phyloP scores from a whole-genome alignment of 768 basidiomycete genomes.

The Porpolomopsis calyptriformis region DNA sequence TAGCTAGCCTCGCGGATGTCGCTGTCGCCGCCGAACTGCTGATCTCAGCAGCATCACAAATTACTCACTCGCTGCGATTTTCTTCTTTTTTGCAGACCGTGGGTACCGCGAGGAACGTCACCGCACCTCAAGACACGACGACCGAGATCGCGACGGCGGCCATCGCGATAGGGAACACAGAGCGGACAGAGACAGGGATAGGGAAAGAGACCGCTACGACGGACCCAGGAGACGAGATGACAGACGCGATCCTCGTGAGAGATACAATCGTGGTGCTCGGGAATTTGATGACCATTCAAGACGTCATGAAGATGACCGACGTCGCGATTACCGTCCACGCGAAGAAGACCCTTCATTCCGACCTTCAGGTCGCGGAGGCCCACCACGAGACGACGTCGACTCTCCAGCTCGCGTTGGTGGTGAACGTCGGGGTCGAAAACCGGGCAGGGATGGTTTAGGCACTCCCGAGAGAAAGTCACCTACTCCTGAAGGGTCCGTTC shows the following conservation, averaged over 20 bases:
- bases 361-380: slow-evolving; percentile 22
- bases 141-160: slow-evolving; percentile 36
- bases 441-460: slow-evolving; percentile 46
- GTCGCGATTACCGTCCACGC: slow-evolving; percentile 35
- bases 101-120: slow-evolving; percentile 58
- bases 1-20: slow-evolving; percentile 44
- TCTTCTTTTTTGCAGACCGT: slow-evolving; percentile 39
- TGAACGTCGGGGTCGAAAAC: slow-evolving; percentile 34
- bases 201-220: slow-evolving; percentile 25
- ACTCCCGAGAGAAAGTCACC: slow-evolving; percentile 78
- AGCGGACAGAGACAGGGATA: slow-evolving; percentile 31
- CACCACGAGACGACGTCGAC: slow-evolving; percentile 22
- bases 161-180: slow-evolving; percentile 41
- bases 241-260: slow-evolving; percentile 38
- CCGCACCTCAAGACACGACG: slow-evolving; percentile 57
- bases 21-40: slow-evolving; percentile 31
- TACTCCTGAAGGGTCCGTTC: slow-evolving; percentile 76
- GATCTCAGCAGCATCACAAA: slow-evolving; percentile 28
- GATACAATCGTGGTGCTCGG: slow-evolving; percentile 33
- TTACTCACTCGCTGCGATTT: slow-evolving; percentile 43
- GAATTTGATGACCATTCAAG: slow-evolving; percentile 37
- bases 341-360: slow-evolving; percentile 30
- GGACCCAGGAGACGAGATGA: slow-evolving; percentile 37
- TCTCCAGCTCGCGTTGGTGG: slow-evolving; percentile 26
- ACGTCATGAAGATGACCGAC: slow-evolving; percentile 41